These are phyloP conservation scores for Alternaria incomplexa DNA, from an alignment of 2,329 filamentous ascomycete genomes.

Conservation along the genomic window DNA sequence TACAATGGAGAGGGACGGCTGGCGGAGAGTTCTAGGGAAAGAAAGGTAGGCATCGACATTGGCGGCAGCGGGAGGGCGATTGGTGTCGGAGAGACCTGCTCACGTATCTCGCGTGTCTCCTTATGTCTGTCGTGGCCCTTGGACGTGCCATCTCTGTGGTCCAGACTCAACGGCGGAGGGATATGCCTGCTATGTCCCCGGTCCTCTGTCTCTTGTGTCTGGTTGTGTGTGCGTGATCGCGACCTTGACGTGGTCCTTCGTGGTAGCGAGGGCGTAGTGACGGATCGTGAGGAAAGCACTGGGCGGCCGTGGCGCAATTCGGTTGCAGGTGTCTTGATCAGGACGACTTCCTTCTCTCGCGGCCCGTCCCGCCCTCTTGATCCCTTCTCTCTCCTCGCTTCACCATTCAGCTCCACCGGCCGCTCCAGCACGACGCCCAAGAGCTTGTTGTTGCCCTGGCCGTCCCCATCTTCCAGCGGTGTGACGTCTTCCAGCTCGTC, in stretches of 20 bases:
- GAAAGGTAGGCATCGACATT: conserved; percentile 67
- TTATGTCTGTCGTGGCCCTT: conserved; percentile 43
- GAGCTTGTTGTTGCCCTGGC: conserved; percentile 22
- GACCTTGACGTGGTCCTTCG: conserved; percentile 46
- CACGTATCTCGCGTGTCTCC: conserved; percentile 22
- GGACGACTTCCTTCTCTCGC: conserved; percentile 38
- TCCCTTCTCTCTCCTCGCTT: neutral
- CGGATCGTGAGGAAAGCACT: conserved; percentile 39
- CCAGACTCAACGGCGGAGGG: conserved; percentile 44
- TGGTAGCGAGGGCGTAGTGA: conserved; percentile 47
- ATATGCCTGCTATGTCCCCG: conserved; percentile 26
- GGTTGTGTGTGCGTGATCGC: conserved; percentile 21
- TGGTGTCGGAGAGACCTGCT: conserved; percentile 51
- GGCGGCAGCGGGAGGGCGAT: conserved; percentile 64
- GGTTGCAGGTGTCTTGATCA: conserved; percentile 34
- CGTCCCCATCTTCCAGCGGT: conserved; percentile 20
- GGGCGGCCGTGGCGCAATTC: conserved; percentile 40
- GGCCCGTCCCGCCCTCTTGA: conserved; percentile 15
- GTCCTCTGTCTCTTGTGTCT: conserved; percentile 30
- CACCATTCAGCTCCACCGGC: conserved; percentile 18
- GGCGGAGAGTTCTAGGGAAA: conserved; percentile 69
- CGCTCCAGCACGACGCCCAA: conserved; percentile 31
- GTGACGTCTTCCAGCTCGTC: conserved; percentile 36
- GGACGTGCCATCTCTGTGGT: conserved; percentile 34
- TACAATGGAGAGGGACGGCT: conserved; percentile 67